These are phyloP conservation scores for Penicillium manginii DNA, from an alignment of 495 filamentous ascomycete genomes.

Conservation along the genomic window DNA sequence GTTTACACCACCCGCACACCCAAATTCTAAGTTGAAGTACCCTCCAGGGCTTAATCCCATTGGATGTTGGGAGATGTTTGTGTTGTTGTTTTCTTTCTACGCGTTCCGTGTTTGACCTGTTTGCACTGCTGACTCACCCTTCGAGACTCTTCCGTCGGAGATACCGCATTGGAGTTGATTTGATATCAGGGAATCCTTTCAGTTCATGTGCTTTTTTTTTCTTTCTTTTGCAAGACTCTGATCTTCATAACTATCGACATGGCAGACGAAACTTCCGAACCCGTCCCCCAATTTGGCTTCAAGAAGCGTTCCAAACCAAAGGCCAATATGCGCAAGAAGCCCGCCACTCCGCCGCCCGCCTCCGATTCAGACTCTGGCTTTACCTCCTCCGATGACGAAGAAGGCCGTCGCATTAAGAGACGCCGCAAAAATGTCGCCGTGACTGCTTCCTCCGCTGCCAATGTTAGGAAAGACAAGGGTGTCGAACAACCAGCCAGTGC, in stretches of 20 bases:
- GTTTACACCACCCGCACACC: not conserved
- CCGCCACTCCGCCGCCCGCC: slow-evolving; percentile 76
- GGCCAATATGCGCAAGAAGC: slow-evolving; percentile 79
- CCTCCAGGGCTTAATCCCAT: not conserved
- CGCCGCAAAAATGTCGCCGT: slow-evolving; percentile 69
- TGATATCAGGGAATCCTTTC: too few relatives aligned
- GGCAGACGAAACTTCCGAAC: slow-evolving; percentile 22
- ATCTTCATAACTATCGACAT: slow-evolving; percentile 8
- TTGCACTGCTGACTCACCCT: slow-evolving; percentile 21
- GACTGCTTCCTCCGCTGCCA: slow-evolving; percentile 54
- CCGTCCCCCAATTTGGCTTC: slow-evolving; percentile 56
- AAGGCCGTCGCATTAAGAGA: slow-evolving; percentile 75
- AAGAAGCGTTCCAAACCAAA: slow-evolving; percentile 86
- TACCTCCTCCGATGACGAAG: slow-evolving; percentile 77
- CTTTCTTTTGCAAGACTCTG: not conserved
- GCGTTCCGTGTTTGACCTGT: slow-evolving; percentile 27
- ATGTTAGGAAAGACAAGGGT: slow-evolving; percentile 45
- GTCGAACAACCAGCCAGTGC: slow-evolving; percentile 63
- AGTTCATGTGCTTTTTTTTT: too few relatives aligned
- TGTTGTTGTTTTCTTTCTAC: slow-evolving; percentile 19
- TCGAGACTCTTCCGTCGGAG: slow-evolving; percentile 13
- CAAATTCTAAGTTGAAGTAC: not conserved
- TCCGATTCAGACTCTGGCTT: slow-evolving; percentile 62
- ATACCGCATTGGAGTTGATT: not conserved
- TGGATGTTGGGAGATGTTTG: not conserved